Base-by-base conservation (phyloP, 2,329 filamentous ascomycete genomes). In the Pseudocercospora eumusae region DNA sequence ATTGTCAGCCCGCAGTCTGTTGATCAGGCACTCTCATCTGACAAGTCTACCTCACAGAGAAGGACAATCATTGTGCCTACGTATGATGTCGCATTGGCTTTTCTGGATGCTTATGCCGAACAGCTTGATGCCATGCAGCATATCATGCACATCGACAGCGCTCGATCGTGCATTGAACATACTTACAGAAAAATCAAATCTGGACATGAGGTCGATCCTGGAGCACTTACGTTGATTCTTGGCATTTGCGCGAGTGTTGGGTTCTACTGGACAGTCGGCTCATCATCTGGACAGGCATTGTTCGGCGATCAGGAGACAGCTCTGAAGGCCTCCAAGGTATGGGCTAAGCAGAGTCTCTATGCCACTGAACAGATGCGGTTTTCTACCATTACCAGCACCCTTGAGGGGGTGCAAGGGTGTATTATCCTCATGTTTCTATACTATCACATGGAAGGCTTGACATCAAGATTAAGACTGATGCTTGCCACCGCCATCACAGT, bases 361-460 rank as follows among this genome's bases (percentile, higher is more conserved):
- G 62, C 64, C 6, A 61, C 64, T 50, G 62, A 66, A 23, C 62
- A 65, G 36, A 56, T 60, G 20, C 62, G 60, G 7, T 21, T 60
- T 9, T 49, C 36, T 7, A 60, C 60, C 18, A 54, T 53, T 1
- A 47, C 20, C 20, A 57, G 57, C n/a, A 54, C 59, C 11, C 45
- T 74, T 1, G 71, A 72, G 31, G 61, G 56, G n/a, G 45, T 75
- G 1, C 71, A 75, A 56, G 68, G 63, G 4, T 64, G 62, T 31
- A 67, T 73, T 13, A 64, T 74, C 7, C 45, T 74, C 23, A 64
- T 67, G 21, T 72, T 72, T 44, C 42, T 74, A 20, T 65, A 69
- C 53, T 70, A 70, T 42, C 69, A 74, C 13, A 63, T 70, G 11
- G 73, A 75, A 58, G 73, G 71, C 4, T 62, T 70, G 21, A 68